phyloP scores from a whole-genome alignment of 129 eudicot species.

The Flaveria sonorensis region DNA sequence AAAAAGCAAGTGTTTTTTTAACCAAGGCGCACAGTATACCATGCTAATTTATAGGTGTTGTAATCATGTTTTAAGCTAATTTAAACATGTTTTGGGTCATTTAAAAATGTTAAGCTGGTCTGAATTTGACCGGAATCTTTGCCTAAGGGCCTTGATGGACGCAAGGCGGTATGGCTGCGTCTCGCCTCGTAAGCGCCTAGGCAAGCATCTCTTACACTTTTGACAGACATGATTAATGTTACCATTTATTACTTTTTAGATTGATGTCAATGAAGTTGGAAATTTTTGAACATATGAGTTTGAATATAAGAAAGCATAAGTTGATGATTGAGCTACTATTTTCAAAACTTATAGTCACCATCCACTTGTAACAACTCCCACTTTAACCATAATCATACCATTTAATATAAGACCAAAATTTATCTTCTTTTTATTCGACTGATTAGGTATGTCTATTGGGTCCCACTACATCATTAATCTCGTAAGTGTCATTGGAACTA shows the following conservation, averaged over 20 bases:
- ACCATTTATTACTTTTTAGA: neutral
- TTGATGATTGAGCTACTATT: slow-evolving; percentile 12
- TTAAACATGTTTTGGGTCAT: too few relatives aligned
- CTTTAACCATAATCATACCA: slow-evolving; percentile 31
- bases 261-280: neutral
- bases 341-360: slow-evolving; percentile 1
- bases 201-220: too few relatives aligned
- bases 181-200: too few relatives aligned
- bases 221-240: too few relatives aligned
- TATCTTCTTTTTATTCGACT: slow-evolving; percentile 20
- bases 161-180: too few relatives aligned
- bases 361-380: slow-evolving; percentile 37
- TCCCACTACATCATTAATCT: slow-evolving; percentile 27
- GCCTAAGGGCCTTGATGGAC: too few relatives aligned
- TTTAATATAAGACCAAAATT: neutral
- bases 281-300: neutral
- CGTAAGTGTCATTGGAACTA: slow-evolving; percentile 9
- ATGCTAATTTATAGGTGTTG: too few relatives aligned
- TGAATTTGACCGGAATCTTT: too few relatives aligned
- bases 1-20: too few relatives aligned
- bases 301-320: neutral
- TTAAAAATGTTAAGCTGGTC: too few relatives aligned
- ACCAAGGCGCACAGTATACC: too few relatives aligned
- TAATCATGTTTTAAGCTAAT: too few relatives aligned
- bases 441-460: slow-evolving; percentile 19